Conservation (phyloP, 2,329 filamentous ascomycete species). For the Shiraia sp. region DNA sequence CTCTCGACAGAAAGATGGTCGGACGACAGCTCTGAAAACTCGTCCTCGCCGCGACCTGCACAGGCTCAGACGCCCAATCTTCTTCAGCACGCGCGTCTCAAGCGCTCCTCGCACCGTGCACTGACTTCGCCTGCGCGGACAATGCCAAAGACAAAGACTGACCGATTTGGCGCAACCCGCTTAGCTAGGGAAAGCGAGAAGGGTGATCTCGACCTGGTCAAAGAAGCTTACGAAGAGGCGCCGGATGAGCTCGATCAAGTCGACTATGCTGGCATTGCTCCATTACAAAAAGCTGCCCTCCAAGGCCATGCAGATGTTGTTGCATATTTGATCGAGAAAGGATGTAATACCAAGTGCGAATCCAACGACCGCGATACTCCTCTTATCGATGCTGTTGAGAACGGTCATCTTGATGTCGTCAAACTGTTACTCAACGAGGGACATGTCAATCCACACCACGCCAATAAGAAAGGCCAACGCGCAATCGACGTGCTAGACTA, state of each 20-base stretch:
- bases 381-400: constrained; percentile 93
- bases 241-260: constrained; percentile 86
- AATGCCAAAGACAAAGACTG: constrained; percentile 79
- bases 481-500: constrained; percentile 81
- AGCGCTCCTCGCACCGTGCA: constrained; percentile 65
- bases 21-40: constrained; percentile 43
- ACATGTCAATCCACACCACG: constrained; percentile 80
- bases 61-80: constrained; percentile 33
- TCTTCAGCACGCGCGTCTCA: constrained; percentile 55
- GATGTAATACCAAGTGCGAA: constrained; percentile 81
- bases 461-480: constrained; percentile 90
- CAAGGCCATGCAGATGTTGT: constrained; percentile 88
- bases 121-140: constrained; percentile 56
- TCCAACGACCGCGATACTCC: constrained; percentile 82
- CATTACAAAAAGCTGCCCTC: constrained; percentile 88
- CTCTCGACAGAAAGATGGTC: constrained; percentile 40
- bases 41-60: constrained; percentile 39
- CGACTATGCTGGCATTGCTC: constrained; percentile 96
- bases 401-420: constrained; percentile 87
- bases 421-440: constrained; percentile 81
- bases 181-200: constrained; percentile 88
- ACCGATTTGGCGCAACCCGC: constrained; percentile 88
- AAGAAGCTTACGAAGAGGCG: constrained; percentile 72
- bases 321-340: constrained; percentile 79
- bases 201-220: constrained; percentile 79